Evolutionary conservation across 768 basidiomycete genomes (phyloP).

Genomic region (Holtermanniella nyarrowii): DNA sequence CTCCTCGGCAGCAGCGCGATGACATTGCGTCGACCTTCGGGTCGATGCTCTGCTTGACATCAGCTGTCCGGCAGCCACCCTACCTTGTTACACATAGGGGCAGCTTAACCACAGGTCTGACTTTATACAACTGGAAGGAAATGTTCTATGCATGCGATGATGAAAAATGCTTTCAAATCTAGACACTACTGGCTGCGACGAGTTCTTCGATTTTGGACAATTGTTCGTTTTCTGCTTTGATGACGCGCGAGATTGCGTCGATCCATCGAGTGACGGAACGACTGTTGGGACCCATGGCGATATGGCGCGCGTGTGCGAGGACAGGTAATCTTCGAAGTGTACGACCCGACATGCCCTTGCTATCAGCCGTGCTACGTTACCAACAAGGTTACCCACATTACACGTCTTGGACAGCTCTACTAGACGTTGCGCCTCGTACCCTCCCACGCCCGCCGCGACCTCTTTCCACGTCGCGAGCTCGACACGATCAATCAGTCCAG

Average conservation of each 20-base stretch:
- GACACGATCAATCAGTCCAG: conserved; percentile 56
- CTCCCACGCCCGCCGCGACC: conserved; percentile 47
- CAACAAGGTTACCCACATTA: conserved; percentile 51
- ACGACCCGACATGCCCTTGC: conserved; percentile 80
- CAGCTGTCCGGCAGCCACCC: background rate
- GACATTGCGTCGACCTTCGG: background rate
- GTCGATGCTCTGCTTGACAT: background rate
- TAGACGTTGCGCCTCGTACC: conserved; percentile 51
- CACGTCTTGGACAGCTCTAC: conserved; percentile 65
- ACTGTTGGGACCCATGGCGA: conserved; percentile 40
- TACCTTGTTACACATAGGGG: background rate
- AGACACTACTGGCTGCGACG: background rate
- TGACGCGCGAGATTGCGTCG: conserved; percentile 69
- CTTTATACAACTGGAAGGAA: background rate
- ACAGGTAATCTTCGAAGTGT: conserved; percentile 88
- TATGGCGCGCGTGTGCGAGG: conserved; percentile 74
- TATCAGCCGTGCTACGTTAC: conserved; percentile 4
- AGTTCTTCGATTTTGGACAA: conserved; percentile 17
- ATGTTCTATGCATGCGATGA: background rate
- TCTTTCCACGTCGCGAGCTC: conserved; percentile 44
- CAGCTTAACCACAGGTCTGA: background rate
- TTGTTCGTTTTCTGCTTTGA: conserved; percentile 44
- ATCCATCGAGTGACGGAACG: conserved; percentile 60
- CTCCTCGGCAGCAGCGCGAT: background rate
- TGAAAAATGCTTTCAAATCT: background rate